Conservation (phyloP, 1,284 basidiomycete species). For the Leccinum pallidistipes region DNA sequence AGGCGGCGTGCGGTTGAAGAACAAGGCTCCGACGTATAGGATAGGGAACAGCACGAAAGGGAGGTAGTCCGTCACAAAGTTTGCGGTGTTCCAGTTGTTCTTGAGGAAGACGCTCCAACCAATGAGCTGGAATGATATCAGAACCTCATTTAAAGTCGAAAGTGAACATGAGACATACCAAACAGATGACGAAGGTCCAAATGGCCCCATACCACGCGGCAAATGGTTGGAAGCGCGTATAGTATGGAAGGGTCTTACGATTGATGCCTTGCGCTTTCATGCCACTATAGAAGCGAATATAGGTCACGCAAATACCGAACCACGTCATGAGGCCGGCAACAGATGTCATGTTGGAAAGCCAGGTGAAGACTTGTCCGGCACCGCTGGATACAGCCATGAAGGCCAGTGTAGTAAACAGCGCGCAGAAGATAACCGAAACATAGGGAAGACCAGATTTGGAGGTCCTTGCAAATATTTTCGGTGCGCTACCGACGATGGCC, state of each 20-base stretch:
- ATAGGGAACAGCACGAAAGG: conserved; percentile 77
- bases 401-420: conserved; percentile 70
- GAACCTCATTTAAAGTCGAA: not conserved
- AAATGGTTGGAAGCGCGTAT: conserved; percentile 61
- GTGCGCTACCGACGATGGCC: conserved; percentile 74
- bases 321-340: conserved; percentile 72
- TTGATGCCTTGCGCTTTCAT: conserved; percentile 74
- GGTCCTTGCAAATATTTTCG: conserved; percentile 68
- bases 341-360: conserved; percentile 77
- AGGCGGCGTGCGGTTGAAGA: conserved; percentile 49
- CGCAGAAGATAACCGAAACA: conserved; percentile 65
- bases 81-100: conserved; percentile 60
- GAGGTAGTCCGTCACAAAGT: conserved; percentile 79
- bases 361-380: conserved; percentile 71
- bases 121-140: conserved; percentile 52
- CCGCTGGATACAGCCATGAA: conserved; percentile 68
- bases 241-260: conserved; percentile 66
- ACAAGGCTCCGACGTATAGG: conserved; percentile 61
- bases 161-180: conserved; percentile 48
- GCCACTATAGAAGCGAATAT: conserved; percentile 78
- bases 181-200: conserved; percentile 58
- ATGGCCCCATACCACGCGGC: conserved; percentile 69
- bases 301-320: conserved; percentile 81
- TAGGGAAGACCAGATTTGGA: conserved; percentile 76
- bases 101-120: conserved; percentile 78